These are phyloP conservation scores for Cryomyces minteri DNA, from an alignment of 495 filamentous ascomycete species.

Conservation along the genomic window DNA sequence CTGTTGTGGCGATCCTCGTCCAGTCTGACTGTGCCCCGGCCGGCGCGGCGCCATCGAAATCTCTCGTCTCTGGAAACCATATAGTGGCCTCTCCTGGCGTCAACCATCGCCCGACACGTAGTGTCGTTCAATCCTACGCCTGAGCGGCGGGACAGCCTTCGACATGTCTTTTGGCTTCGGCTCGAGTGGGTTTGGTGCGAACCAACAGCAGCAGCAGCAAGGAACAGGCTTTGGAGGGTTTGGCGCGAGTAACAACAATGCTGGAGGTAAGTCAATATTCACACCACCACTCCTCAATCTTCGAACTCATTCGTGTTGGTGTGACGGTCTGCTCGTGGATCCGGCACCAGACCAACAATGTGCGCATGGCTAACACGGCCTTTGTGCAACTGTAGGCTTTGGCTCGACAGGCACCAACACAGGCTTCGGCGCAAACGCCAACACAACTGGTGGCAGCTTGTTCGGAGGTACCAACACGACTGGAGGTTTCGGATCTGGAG, in stretches of 20 bases:
- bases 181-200: slow-evolving; percentile 32
- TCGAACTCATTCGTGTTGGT: background rate
- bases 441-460: slow-evolving; percentile 26
- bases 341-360: slow-evolving; percentile 7
- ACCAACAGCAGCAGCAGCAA: slow-evolving; percentile 22
- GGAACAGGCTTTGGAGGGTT: slow-evolving; percentile 12
- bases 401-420: slow-evolving; percentile 27
- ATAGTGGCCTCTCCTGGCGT: too few relatives aligned
- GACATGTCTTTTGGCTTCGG: slow-evolving; percentile 26
- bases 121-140: too few relatives aligned
- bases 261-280: background rate
- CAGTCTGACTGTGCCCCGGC: too few relatives aligned
- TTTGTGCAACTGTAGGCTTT: slow-evolving; percentile 35
- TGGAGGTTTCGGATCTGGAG: slow-evolving; percentile 24
- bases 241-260: slow-evolving; percentile 10
- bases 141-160: too few relatives aligned
- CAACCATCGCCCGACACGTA: too few relatives aligned
- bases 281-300: background rate
- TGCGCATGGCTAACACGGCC: slow-evolving; percentile 15
- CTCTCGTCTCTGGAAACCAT: too few relatives aligned
- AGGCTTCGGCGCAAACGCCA: slow-evolving; percentile 15
- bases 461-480: slow-evolving; percentile 29
- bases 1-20: too few relatives aligned
- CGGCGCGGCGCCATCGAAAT: too few relatives aligned
- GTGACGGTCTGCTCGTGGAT: slow-evolving; percentile 8